phyloP scores from a whole-genome alignment of 2,329 filamentous ascomycete genomes.

The Hirsutella thompsonii region DNA sequence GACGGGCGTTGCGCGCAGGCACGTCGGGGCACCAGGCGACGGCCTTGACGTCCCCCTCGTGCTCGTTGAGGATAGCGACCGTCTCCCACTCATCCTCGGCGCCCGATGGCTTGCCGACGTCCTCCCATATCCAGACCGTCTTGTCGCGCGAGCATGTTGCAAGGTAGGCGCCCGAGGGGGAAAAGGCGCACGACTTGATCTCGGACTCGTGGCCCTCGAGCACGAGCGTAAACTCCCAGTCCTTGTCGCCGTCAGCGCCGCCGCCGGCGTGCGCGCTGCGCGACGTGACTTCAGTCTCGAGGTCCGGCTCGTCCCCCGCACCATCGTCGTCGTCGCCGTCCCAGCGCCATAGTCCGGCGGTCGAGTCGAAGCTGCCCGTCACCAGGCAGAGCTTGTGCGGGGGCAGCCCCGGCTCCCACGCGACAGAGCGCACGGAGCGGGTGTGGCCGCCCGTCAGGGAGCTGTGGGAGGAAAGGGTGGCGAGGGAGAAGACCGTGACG shows the following conservation, averaged over 20 bases:
- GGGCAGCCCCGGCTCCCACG: conserved; percentile 70
- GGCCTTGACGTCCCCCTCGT: conserved; percentile 89
- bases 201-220: conserved; percentile 93
- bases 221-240: conserved; percentile 87
- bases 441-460: conserved; percentile 79
- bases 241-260: conserved; percentile 40
- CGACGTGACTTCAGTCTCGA: conserved; percentile 1
- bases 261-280: conserved; percentile 2
- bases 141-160: conserved; percentile 91
- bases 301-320: neutral
- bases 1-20: conserved; percentile 29
- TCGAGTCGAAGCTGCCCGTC: conserved; percentile 88
- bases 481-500: conserved; percentile 80
- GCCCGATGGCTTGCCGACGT: conserved; percentile 54
- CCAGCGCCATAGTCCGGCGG: conserved; percentile 72
- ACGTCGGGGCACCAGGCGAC: conserved; percentile 80
- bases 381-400: conserved; percentile 62
- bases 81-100: conserved; percentile 96
- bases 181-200: conserved; percentile 70
- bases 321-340: conserved; percentile 28
- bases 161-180: conserved; percentile 61
- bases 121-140: conserved; percentile 97
- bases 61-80: conserved; percentile 85
- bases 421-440: conserved; percentile 70
- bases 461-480: conserved; percentile 66